Evolutionary conservation across 2,329 filamentous ascomycete species (phyloP), one percentile per base, ranked within the genome.

Genomic region (Orbilia blumenaviensis): DNA sequence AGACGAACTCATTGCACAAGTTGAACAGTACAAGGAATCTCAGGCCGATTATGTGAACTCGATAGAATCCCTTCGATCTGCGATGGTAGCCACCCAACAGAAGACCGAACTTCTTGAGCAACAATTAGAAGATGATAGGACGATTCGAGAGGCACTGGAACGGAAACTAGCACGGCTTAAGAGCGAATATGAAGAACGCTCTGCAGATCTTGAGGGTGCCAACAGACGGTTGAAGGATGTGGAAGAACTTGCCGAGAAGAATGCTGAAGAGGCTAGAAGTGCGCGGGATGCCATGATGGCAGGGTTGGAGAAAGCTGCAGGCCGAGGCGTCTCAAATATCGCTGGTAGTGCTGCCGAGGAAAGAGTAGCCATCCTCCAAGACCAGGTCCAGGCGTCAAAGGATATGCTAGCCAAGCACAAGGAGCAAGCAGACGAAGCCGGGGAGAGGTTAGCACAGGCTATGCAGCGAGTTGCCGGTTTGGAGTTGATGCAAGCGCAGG

Each of bases 391-490:
- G 78, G 85, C 90, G 46, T 92, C 94, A 14, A 96, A 92, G 80
- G 86, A 86, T 1, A 85, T 98, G 82, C 93, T 94, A 27, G 92
- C 91, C 82, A 93, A 93, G 81, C 96, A 97, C 80, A 93, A 97
- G 82, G 87, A 90, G 76, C 94, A 96, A 73, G 94, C 94, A 0
- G 93, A 99, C 82, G 84, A 87, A 25, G 93, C 94, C 2, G 91
- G 93, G 0, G 93, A 97, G 81, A 96, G 94, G 82, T 86, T 99
- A 63, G 91, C 95, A 63, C 91, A 91, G 72, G 95, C 95, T 2
- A 96, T 99, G 83, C 96, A 98, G 84, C 90, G 95, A 44, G 98
- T 99, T 82, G 96, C 95, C 3, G 95, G 95, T 5, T 87, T 99
- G 2, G 95, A 99, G 83, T 92, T 93, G 27, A 98, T 98, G 82